Percentiles rank a stretch among this genome's conserved stretches.
Evolutionary conservation across 2,329 filamentous ascomycete genomes (phyloP).

Genomic region (Aspergillus niger): DNA sequence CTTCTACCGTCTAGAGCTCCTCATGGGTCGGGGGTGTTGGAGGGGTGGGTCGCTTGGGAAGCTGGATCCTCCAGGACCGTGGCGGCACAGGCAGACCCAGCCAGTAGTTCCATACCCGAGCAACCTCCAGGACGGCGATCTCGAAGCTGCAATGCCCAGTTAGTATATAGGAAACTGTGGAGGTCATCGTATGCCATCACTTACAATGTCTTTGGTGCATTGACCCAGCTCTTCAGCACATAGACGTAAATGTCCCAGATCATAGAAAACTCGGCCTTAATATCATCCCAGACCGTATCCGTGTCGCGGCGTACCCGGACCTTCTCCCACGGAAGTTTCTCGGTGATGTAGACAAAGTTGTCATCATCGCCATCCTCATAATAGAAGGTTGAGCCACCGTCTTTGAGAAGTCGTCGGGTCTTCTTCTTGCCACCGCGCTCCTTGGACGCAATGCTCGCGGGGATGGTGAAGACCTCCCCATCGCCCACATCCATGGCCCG

Average conservation of each 20-base stretch:
- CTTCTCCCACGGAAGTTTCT: conserved; percentile 37
- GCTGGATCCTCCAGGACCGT: conserved; percentile 57
- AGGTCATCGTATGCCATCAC: conserved; percentile 39
- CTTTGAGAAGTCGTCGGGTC: conserved; percentile 30
- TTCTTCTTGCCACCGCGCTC: conserved; percentile 19
- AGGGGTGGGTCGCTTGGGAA: conserved; percentile 36
- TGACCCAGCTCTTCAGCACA: conserved; percentile 70
- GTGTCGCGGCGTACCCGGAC: conserved; percentile 32
- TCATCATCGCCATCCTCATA: conserved; percentile 45
- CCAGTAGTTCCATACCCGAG: conserved; percentile 63
- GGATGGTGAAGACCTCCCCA: conserved; percentile 33
- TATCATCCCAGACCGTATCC: conserved; percentile 56
- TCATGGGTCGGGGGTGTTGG: conserved; percentile 30
- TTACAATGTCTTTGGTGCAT: conserved; percentile 70
- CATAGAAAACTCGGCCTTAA: conserved; percentile 64
- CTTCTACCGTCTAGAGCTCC: conserved; percentile 40
- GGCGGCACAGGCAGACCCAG: conserved; percentile 62
- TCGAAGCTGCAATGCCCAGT: conserved; percentile 42
- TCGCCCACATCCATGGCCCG: conserved; percentile 45
- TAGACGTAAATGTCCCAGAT: conserved; percentile 65
- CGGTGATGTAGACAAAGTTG: conserved; percentile 39
- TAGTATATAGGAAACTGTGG: background rate
- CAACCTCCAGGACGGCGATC: conserved; percentile 57
- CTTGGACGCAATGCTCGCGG: conserved; percentile 29
- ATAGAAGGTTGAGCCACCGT: conserved; percentile 38